Evolutionary conservation across 73 alveolate genomes (phyloP).

Genomic region (Diophrys sp.): DNA sequence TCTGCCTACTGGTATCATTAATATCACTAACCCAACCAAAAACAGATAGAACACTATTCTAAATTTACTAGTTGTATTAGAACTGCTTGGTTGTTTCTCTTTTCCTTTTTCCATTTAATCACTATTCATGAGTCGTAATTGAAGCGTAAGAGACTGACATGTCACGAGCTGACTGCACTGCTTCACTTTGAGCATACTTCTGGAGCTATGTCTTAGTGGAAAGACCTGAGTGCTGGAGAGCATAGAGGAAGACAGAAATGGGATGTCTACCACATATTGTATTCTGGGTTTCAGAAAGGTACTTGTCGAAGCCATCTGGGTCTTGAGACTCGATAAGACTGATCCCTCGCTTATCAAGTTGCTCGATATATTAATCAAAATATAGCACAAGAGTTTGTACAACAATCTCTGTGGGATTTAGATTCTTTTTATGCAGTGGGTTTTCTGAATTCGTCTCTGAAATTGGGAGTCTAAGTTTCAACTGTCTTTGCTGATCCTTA

Average conservation of each 20-base stretch:
- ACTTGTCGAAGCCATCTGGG: slow-evolving; percentile 60
- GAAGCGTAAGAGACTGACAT: slow-evolving; percentile 91
- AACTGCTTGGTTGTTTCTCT: no score
- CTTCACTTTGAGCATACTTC: slow-evolving; percentile 79
- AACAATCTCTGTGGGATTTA: no score
- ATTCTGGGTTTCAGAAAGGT: slow-evolving; percentile 70
- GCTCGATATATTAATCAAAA: slow-evolving; percentile 61
- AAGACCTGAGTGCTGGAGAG: slow-evolving; percentile 13
- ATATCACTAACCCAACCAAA: neutral
- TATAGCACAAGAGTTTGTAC: no score
- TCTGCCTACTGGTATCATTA: neutral
- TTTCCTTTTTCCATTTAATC: no score
- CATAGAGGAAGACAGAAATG: slow-evolving; percentile 67
- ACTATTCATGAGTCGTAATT: slow-evolving; percentile 16
- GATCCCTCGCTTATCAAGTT: slow-evolving; percentile 83
- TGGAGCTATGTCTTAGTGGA: slow-evolving; percentile 55
- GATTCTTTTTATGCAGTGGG: no score
- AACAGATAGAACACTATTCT: no score
- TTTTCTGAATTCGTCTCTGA: no score
- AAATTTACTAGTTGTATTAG: no score
- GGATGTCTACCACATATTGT: slow-evolving; percentile 96
- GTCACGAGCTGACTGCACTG: slow-evolving; percentile 57
- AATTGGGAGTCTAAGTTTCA: no score
- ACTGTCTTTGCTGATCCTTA: no score
- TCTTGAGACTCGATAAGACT: slow-evolving; percentile 67